Base-by-base conservation (phyloP, 768 basidiomycete genomes). In the Lentinula sp. region DNA sequence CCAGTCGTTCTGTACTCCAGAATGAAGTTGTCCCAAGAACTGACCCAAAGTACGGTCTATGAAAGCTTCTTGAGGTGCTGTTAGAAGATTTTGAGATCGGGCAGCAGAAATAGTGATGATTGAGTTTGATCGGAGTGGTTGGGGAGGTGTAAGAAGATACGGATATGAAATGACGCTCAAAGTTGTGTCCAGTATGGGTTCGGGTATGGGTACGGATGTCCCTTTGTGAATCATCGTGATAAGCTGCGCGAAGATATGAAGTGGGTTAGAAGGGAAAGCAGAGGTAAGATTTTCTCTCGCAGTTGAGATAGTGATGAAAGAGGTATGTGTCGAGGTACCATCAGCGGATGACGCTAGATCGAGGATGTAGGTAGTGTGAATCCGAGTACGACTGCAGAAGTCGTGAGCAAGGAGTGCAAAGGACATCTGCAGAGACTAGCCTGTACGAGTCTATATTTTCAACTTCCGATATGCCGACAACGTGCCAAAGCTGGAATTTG, bases 1-100 rank as follows among this genome's bases (percentile, higher is more conserved):
- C 84, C 85, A 90, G 67, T 91, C 87, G 73, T 88, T 90, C 67
- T 87, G 85, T n/a, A 88, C 78, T 23, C 74, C 73, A 10, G 71
- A 77, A 66, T 91, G 90, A n/a, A 90, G 73, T 60, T 84, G 78
- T 6, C 81, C 82, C 41, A 91, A 78, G 66, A 82, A 77, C 37
- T 77, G 70, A 6, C 90, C 90, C 2, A 89, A 73, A 57, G 79
- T 75, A n/a, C 87, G 76, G 61, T 90, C 85, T 60, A 90, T 66
- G 18, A 78, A 71, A 3, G 79, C 66, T 3, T 69, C 69, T 48
- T 84, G 77, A 20, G 74, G 65, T 3, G 72, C 70, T 2, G 75
- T 75, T 33, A 77, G 74, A 33, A 73, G 63, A 57, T 71, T 67
- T 36, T 69, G 63, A 36, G 67, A 67, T 66, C 76, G 77, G 57